Evolutionary conservation across 768 basidiomycete genomes (phyloP).

Genomic region (Pulveroboletus sp.): DNA sequence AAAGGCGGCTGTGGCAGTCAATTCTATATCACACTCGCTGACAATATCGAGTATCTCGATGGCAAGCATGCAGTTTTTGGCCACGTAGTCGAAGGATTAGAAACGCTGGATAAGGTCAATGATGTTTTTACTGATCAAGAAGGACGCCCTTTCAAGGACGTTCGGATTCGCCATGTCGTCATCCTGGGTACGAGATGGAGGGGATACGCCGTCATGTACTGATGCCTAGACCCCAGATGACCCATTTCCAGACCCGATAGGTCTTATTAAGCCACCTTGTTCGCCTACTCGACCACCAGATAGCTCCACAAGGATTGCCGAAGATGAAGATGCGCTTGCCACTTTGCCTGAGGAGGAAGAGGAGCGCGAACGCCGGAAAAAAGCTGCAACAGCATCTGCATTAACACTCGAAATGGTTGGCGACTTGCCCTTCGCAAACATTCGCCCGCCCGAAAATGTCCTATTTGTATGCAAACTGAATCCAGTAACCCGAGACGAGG

Average conservation of each 20-base stretch:
- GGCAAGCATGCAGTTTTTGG: conserved; percentile 95
- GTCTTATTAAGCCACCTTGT: conserved; percentile 66
- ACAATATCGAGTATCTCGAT: conserved; percentile 93
- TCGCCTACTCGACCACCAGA: conserved; percentile 84
- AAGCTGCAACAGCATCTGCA: conserved; percentile 89
- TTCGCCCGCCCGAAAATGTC: conserved; percentile 97
- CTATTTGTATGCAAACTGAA: conserved; percentile 99
- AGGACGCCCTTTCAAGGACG: conserved; percentile 89
- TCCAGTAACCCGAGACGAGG: conserved; percentile 91
- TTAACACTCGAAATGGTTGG: conserved; percentile 99
- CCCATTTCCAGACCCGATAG: conserved; percentile 87
- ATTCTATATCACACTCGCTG: conserved; percentile 92
- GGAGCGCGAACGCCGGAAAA: conserved; percentile 76
- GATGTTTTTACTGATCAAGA: conserved; percentile 88
- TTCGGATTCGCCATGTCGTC: conserved; percentile 93
- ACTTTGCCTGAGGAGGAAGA: conserved; percentile 84
- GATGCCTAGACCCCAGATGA: conserved; percentile 59
- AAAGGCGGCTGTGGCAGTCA: conserved; percentile 89
- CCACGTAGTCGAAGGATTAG: conserved; percentile 90
- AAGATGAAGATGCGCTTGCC: conserved; percentile 88
- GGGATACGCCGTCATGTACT: conserved; percentile 1
- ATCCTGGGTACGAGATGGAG: conserved; percentile 63
- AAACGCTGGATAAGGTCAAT: conserved; percentile 90
- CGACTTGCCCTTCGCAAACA: conserved; percentile 96
- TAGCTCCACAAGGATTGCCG: conserved; percentile 84